A percentile compares a stretch with the other conserved stretches of the same genome.
phyloP scores from a whole-genome alignment of 2,329 filamentous ascomycete genomes.

The Cordyceps javanica region DNA sequence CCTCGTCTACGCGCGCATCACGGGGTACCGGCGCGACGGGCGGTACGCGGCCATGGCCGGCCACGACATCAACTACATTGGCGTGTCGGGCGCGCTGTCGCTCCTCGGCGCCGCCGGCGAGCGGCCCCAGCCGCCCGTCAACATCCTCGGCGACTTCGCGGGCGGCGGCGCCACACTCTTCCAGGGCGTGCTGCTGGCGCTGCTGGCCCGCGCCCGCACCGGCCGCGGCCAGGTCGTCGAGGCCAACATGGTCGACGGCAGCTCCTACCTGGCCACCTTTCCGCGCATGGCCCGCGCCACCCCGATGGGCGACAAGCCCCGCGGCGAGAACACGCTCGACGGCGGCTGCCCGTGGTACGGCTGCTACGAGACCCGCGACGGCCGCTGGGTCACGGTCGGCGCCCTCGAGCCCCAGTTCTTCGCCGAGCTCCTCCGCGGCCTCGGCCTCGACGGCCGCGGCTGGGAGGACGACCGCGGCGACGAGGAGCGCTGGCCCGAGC shows the following conservation, averaged over 20 bases:
- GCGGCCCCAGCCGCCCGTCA: conserved; percentile 72
- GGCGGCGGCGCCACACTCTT: conserved; percentile 81
- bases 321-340: conserved; percentile 76
- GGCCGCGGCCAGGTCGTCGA: conserved; percentile 84
- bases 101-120: conserved; percentile 66
- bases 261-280: conserved; percentile 71
- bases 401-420: conserved; percentile 88
- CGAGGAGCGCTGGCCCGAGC: conserved; percentile 57
- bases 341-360: conserved; percentile 84
- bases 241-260: conserved; percentile 94
- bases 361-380: conserved; percentile 78
- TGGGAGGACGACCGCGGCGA: conserved; percentile 54
- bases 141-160: conserved; percentile 85
- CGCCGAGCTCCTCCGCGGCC: conserved; percentile 55
- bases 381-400: conserved; percentile 79
- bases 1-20: conserved; percentile 78
- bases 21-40: conserved; percentile 82
- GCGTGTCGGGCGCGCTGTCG: conserved; percentile 72
- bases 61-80: conserved; percentile 95
- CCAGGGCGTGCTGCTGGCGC: conserved; percentile 73
- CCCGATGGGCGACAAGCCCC: conserved; percentile 52
- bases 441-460: conserved; percentile 50
- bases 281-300: conserved; percentile 62
- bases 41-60: conserved; percentile 84
- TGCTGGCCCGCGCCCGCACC: conserved; percentile 57